Percentiles rank a stretch among this genome's conserved stretches.
phyloP scores from a whole-genome alignment of 805 yeast species.

The Tetrapisispora nanseiensis region DNA sequence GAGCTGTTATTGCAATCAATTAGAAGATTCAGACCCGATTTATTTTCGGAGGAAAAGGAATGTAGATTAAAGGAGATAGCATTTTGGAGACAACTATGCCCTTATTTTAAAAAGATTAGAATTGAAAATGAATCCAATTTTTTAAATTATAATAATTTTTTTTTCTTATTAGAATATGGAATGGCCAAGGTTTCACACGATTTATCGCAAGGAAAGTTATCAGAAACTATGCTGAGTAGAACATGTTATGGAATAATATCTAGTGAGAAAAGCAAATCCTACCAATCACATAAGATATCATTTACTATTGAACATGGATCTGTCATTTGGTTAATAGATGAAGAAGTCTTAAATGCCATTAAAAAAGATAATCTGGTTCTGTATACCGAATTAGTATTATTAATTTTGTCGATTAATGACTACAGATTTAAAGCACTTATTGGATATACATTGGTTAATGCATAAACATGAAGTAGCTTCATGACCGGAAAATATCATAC shows the following conservation, averaged over 20 bases:
- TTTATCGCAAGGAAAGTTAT: conserved; percentile 34
- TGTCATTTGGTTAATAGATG: conserved; percentile 58
- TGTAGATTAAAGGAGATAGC: conserved; percentile 33
- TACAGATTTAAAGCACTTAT: conserved; percentile 68
- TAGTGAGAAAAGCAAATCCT: conserved; percentile 11
- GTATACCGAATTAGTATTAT: conserved; percentile 53
- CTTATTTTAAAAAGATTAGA: conserved; percentile 43
- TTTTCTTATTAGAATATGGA: conserved; percentile 52
- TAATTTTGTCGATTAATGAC: conserved; percentile 53
- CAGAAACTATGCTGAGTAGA: conserved; percentile 41
- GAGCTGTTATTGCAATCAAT: conserved; percentile 23
- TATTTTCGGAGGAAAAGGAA: conserved; percentile 16
- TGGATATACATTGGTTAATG: conserved; percentile 62
- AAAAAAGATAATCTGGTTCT: conserved; percentile 41
- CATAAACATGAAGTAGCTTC: conserved; percentile 19
- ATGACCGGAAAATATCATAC: neutral
- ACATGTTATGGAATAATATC: conserved; percentile 45
- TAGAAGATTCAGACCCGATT: conserved; percentile 22
- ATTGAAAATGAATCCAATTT: conserved; percentile 43
- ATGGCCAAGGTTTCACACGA: conserved; percentile 42
- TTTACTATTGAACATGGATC: conserved; percentile 53
- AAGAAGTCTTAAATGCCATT: conserved; percentile 37
- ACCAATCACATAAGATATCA: conserved; percentile 31
- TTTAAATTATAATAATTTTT: conserved; percentile 27
- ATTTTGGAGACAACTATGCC: conserved; percentile 59